phyloP scores from a whole-genome alignment of 1,139 yeast genomes.

The Scheffersomyces insectosa region DNA sequence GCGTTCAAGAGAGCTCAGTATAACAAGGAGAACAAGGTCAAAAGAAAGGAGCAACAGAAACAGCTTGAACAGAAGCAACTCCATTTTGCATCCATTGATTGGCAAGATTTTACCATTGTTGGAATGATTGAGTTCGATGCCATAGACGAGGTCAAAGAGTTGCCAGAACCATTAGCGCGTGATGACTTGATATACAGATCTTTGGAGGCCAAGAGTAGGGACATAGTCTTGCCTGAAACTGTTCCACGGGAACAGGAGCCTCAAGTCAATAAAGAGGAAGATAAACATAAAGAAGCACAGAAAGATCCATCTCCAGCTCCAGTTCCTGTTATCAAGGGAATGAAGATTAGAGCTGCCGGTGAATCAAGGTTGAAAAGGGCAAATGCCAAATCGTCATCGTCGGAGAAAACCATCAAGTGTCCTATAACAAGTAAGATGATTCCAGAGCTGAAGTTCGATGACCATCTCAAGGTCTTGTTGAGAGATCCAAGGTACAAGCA shows the following conservation, averaged over 20 bases:
- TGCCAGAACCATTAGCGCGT: conserved; percentile 61
- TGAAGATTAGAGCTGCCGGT: conserved; percentile 71
- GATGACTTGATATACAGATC: conserved; percentile 65
- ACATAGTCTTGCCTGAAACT: conserved; percentile 12
- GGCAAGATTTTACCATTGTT: conserved; percentile 80
- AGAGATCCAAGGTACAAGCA: conserved; percentile 79
- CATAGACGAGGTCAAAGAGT: conserved; percentile 60
- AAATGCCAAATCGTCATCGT: conserved; percentile 10
- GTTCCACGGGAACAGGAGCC: conserved; percentile 2
- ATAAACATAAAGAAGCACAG: conserved; percentile 2
- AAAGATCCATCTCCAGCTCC: conserved; percentile 4
- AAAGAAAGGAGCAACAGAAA: conserved; percentile 29
- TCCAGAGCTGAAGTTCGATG: conserved; percentile 71
- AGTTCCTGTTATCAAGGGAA: conserved; percentile 35
- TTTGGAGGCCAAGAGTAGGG: conserved; percentile 40
- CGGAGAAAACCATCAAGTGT: conserved; percentile 54
- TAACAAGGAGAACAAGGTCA: conserved; percentile 35
- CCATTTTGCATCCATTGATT: conserved; percentile 76
- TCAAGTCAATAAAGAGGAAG: conserved; percentile 1
- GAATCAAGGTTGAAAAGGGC: conserved; percentile 53
- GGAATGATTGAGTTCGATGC: conserved; percentile 69
- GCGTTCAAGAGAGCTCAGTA: conserved; percentile 63
- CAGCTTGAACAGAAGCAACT: conserved; percentile 36
- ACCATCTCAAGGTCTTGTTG: conserved; percentile 69
- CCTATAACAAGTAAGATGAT: conserved; percentile 72